Evolutionary conservation across 2,329 filamentous ascomycete genomes (phyloP).

Genomic region (Diaporthe velutina): DNA sequence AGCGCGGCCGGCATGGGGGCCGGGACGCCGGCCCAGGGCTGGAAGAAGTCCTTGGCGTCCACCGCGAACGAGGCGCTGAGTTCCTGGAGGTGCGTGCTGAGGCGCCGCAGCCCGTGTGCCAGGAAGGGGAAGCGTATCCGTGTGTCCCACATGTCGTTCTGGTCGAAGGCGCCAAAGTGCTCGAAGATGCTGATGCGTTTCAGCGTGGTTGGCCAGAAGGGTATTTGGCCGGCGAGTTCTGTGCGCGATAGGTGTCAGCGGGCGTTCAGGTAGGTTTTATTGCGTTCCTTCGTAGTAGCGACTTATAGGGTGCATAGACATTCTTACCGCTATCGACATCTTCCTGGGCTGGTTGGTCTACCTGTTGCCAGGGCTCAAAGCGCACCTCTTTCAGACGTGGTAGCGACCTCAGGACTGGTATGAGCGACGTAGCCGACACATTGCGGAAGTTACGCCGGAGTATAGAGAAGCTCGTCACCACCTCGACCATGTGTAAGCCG

Average conservation of each 20-base stretch:
- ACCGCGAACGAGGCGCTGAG: constrained; percentile 35
- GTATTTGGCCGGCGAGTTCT: constrained; percentile 38
- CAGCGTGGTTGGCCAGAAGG: constrained; percentile 36
- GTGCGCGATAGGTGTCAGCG: background rate
- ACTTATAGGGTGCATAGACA: background rate
- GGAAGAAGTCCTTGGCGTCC: constrained; percentile 43
- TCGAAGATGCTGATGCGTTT: constrained; percentile 39
- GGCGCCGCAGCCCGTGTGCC: constrained; percentile 25
- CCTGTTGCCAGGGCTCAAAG: constrained; percentile 39
- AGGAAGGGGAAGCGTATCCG: constrained; percentile 33
- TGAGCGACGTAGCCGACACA: constrained; percentile 35
- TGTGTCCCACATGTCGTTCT: constrained; percentile 5
- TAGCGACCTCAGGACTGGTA: constrained; percentile 34
- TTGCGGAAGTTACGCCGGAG: constrained; percentile 40
- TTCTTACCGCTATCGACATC: constrained; percentile 39
- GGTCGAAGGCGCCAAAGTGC: constrained; percentile 38
- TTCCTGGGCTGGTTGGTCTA: constrained; percentile 35
- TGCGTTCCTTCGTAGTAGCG: too few species aligned
- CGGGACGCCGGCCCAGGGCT: constrained; percentile 37
- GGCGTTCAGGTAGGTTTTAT: too few species aligned
- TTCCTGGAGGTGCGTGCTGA: constrained; percentile 36
- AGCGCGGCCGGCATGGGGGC: background rate
- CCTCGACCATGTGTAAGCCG: constrained; percentile 36
- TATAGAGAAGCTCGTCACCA: constrained; percentile 36
- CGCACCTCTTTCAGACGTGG: constrained; percentile 38